Conservation (phyloP, 2,329 filamentous ascomycete species). For the Tolypocladium ophioglossoides region DNA sequence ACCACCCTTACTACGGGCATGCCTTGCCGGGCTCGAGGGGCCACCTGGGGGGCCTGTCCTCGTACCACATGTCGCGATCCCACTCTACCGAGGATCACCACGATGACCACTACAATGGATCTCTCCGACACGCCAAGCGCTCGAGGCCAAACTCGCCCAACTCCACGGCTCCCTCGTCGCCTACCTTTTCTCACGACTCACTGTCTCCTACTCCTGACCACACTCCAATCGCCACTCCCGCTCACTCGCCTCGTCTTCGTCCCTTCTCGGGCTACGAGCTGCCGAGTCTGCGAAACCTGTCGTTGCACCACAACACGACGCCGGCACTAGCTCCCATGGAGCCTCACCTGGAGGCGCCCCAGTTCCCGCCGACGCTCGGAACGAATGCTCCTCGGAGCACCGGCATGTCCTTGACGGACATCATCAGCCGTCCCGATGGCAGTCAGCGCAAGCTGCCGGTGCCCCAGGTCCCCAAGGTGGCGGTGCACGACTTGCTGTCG, state of each 20-base stretch:
- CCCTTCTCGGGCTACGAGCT: conserved; percentile 71
- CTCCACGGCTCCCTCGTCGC: conserved; percentile 90
- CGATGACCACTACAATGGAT: conserved; percentile 65
- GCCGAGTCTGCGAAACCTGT: conserved; percentile 66
- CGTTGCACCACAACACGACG: conserved; percentile 40
- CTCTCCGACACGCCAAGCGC: conserved; percentile 66
- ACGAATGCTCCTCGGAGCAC: conserved; percentile 41
- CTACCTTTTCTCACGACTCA: conserved; percentile 93
- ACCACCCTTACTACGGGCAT: conserved; percentile 44
- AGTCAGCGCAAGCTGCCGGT: conserved; percentile 85
- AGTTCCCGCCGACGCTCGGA: conserved; percentile 37
- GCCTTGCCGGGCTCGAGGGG: conserved; percentile 39
- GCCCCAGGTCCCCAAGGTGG: conserved; percentile 81
- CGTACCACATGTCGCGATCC: conserved; percentile 90
- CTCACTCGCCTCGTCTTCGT: conserved; percentile 83
- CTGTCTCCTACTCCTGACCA: conserved; percentile 92
- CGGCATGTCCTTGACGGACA: conserved; percentile 80
- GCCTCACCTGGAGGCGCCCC: conserved; percentile 37
- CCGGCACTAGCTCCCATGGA: conserved; percentile 50
- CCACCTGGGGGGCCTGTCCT: conserved; percentile 65
- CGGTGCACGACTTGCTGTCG: conserved; percentile 74
- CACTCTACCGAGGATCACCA: conserved; percentile 70
- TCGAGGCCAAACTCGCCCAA: conserved; percentile 90
- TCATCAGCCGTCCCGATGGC: conserved; percentile 81
- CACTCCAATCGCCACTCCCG: conserved; percentile 94